These are phyloP conservation scores for Saksenaea oblongispora DNA, from an alignment of 371 early-diverging fungal genomes.

Conservation along the genomic window DNA sequence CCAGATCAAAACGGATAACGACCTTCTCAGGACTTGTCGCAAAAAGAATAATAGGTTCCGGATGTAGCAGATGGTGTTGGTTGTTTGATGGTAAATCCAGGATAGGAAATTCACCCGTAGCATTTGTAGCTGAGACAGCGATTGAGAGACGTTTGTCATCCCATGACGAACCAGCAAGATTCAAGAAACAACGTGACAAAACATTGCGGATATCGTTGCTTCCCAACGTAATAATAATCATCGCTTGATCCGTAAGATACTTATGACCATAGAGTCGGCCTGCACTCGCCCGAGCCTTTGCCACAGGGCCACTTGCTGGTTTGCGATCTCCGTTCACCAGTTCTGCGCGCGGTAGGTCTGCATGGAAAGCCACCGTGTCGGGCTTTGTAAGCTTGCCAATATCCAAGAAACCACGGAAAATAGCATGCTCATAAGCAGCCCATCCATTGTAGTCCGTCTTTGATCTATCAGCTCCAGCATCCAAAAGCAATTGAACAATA, in stretches of 20 bases:
- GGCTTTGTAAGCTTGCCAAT: constrained; percentile 57
- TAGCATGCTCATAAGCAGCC: constrained; percentile 72
- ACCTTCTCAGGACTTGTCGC: constrained; percentile 55
- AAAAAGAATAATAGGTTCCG: constrained; percentile 67
- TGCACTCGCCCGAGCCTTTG: constrained; percentile 30
- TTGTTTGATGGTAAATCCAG: constrained; percentile 60
- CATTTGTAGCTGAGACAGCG: constrained; percentile 61
- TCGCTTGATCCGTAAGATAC: constrained; percentile 61
- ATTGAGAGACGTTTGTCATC: constrained; percentile 54
- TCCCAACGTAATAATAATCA: constrained; percentile 71
- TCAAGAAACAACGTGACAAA: constrained; percentile 29
- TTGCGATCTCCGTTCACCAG: constrained; percentile 3
- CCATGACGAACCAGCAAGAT: constrained; percentile 17
- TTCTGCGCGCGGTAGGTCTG: not conserved
- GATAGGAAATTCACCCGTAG: constrained; percentile 62
- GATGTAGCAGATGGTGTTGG: constrained; percentile 27
- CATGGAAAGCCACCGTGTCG: constrained; percentile 2
- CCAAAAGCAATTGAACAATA: constrained; percentile 50
- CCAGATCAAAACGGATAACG: constrained; percentile 63
- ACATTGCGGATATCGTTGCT: constrained; percentile 64
- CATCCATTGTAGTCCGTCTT: constrained; percentile 54
- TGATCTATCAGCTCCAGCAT: constrained; percentile 57
- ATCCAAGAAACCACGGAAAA: constrained; percentile 60
- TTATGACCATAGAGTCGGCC: constrained; percentile 68
- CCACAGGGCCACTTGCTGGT: not conserved